These are phyloP conservation scores for Psidium guajava DNA, from an alignment of 345 rosid genomes.

Conservation along the genomic window DNA sequence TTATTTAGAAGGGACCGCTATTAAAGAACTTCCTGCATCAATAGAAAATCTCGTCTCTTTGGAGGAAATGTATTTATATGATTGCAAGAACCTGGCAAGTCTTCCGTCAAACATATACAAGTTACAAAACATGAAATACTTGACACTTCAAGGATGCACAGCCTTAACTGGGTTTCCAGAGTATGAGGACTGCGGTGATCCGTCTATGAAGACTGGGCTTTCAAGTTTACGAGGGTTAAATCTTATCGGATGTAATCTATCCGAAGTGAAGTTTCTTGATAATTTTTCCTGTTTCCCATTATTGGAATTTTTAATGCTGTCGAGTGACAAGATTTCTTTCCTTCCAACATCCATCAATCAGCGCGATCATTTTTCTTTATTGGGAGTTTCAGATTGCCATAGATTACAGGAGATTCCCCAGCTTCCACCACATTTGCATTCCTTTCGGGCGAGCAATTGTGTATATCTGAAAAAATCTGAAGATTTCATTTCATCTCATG, in stretches of 20 bases:
- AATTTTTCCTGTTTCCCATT: not conserved
- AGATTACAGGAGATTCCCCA: not conserved
- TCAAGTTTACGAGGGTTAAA: rapidly evolving
- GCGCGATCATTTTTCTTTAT: not conserved
- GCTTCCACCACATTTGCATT: not conserved
- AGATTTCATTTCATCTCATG: not conserved
- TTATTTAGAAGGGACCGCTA: not conserved
- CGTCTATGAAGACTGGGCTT: not conserved
- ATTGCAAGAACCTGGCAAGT: not conserved
- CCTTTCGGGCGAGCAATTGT: rapidly evolving
- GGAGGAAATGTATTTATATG: rapidly evolving
- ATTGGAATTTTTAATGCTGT: rapidly evolving
- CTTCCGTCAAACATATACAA: not conserved
- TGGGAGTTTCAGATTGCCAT: not conserved
- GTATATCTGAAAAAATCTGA: not conserved
- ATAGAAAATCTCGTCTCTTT: not conserved
- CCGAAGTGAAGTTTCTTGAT: not conserved
- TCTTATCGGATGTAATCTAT: rapidly evolving
- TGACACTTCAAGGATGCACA: rapidly evolving
- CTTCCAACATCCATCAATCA: not conserved
- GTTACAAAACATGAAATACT: not conserved
- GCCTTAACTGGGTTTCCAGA: not conserved
- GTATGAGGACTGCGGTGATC: not conserved
- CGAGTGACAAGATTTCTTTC: not conserved
- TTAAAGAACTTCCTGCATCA: not conserved